Conservation (phyloP, 306 rosid species). For the Quercus suber region DNA sequence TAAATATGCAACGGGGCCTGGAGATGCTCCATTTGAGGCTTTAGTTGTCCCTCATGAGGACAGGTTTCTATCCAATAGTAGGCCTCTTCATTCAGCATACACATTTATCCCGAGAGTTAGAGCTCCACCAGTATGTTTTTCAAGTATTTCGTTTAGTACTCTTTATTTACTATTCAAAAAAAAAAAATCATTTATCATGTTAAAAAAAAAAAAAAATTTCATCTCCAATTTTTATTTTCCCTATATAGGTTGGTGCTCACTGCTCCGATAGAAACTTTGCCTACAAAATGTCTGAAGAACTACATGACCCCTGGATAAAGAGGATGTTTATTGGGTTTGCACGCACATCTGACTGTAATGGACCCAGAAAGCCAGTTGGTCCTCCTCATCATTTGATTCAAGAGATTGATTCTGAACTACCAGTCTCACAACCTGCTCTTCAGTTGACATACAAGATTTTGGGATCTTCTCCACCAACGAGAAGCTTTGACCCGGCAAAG, state of each 20-base stretch:
- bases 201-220: not conserved
- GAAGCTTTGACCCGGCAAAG: slow-evolving; percentile 97
- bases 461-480: slow-evolving; percentile 93
- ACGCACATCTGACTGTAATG: slow-evolving; percentile 85
- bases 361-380: slow-evolving; percentile 74
- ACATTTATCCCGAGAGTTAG: slow-evolving; percentile 79
- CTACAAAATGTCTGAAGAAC: slow-evolving; percentile 78
- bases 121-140: slow-evolving; percentile 88
- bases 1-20: slow-evolving; percentile 61
- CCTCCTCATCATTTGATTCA: slow-evolving; percentile 76
- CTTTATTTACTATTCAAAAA: not conserved
- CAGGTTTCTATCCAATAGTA: slow-evolving; percentile 63
- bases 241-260: slow-evolving; percentile 62
- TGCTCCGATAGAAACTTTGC: slow-evolving; percentile 83
- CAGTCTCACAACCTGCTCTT: slow-evolving; percentile 82
- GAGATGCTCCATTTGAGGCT: slow-evolving; percentile 74
- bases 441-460: slow-evolving; percentile 79
- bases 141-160: slow-evolving; percentile 8
- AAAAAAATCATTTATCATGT: not conserved
- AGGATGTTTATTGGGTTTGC: slow-evolving; percentile 90
- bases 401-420: slow-evolving; percentile 81
- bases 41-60: slow-evolving; percentile 68
- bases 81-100: slow-evolving; percentile 88
- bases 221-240: slow-evolving; percentile 24
- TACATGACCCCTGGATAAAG: slow-evolving; percentile 86